These are phyloP conservation scores for Cynanchum wilfordii DNA, from an alignment of 257 asterid species.

Conservation along the genomic window DNA sequence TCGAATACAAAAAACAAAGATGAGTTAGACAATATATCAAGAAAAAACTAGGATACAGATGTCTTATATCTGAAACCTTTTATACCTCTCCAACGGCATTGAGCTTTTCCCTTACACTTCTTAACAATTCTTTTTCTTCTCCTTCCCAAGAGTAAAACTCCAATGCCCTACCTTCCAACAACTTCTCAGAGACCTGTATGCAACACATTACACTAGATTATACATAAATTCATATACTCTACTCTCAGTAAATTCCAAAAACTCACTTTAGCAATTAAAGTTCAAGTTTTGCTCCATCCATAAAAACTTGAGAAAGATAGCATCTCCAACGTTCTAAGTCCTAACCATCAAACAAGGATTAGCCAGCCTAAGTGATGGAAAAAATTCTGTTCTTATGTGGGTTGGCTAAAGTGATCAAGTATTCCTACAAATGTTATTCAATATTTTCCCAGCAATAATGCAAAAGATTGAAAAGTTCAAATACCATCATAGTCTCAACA, in stretches of 20 bases:
- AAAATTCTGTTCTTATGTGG: neutral
- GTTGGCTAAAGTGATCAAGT: neutral
- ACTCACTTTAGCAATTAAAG: neutral
- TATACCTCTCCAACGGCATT: constrained; percentile 80
- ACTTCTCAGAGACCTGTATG: constrained; percentile 51
- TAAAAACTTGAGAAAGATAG: neutral
- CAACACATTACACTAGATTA: constrained; percentile 4
- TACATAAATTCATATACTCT: neutral
- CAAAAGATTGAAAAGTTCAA: neutral
- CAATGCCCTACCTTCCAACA: constrained; percentile 58
- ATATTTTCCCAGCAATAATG: neutral
- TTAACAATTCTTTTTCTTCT: constrained; percentile 59
- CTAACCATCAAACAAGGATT: neutral
- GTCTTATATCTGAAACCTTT: constrained; percentile 8
- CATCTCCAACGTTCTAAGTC: neutral
- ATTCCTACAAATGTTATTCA: neutral
- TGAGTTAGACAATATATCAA: constrained; percentile 9
- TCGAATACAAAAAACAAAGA: neutral
- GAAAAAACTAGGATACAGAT: too few species aligned
- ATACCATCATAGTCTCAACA: neutral
- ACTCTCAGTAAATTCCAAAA: neutral
- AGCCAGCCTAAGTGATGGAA: neutral
- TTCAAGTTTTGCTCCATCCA: neutral
- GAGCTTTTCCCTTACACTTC: constrained; percentile 67
- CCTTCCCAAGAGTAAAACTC: constrained; percentile 76